phyloP scores from a whole-genome alignment of 116 monocot genomes.

The Zostera marina region DNA sequence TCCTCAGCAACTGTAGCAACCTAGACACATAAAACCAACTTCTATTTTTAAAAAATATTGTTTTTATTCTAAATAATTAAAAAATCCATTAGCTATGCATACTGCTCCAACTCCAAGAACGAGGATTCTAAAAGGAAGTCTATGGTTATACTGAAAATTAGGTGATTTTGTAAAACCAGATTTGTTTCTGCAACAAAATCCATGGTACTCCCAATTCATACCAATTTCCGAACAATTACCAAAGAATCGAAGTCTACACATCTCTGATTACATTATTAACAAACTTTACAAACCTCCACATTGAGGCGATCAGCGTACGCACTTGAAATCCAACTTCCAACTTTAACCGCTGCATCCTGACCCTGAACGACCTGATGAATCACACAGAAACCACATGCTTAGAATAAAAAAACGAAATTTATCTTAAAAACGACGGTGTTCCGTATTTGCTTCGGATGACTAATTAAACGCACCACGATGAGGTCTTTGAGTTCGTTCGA shows the following conservation, averaged over 20 bases:
- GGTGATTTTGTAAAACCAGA: background rate
- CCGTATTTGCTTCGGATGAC: too few relatives aligned
- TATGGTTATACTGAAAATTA: background rate
- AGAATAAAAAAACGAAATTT: too few relatives aligned
- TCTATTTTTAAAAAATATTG: background rate
- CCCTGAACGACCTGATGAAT: slow-evolving; percentile 67
- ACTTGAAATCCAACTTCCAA: slow-evolving; percentile 77
- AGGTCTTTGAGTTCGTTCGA: slow-evolving; percentile 77
- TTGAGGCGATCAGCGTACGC: slow-evolving; percentile 80
- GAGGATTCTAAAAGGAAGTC: background rate
- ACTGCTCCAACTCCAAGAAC: background rate
- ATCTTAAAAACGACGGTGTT: too few relatives aligned
- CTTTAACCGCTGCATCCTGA: slow-evolving; percentile 32
- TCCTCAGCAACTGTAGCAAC: slow-evolving; percentile 79
- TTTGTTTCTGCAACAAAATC: too few relatives aligned
- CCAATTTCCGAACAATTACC: background rate
- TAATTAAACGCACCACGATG: slow-evolving; percentile 40
- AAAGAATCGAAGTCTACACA: background rate
- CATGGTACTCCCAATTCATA: background rate
- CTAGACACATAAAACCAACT: slow-evolving; percentile 13
- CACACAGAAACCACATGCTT: too few relatives aligned
- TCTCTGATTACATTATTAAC: background rate
- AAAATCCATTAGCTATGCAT: background rate
- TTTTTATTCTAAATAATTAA: background rate
- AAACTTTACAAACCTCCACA: slow-evolving; percentile 40